Evolutionary conservation across 306 rosid genomes (phyloP), one percentile per base, ranked within the genome.

Genomic region (Cicer chorassanicum): DNA sequence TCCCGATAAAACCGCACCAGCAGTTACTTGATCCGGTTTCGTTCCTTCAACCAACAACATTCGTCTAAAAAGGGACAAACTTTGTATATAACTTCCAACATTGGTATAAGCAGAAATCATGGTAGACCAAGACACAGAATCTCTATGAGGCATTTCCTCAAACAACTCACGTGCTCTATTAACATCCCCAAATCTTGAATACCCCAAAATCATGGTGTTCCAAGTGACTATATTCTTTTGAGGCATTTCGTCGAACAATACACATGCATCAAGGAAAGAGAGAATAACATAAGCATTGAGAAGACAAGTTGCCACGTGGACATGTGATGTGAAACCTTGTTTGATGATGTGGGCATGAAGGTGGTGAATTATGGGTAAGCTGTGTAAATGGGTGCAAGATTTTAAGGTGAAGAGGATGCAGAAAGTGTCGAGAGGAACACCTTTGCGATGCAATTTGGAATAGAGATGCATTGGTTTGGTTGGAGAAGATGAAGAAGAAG

Each of bases 171-270:
- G 82, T 6, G 88, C 89, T 34, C 9, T 72, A 36, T 59, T 71
- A 12, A 87, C 45, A 50, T 87, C 84, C 40, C 86, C 86, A 0
- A 44, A 38, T 51, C 83, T 89, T 12, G 78, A 91, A 73, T 78
- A 78, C 45, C 94, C 91, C 0, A 73, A 6, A 54, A 88, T 76
- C 94, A 91, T 89, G 0, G 89, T 83, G 57, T 89, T 89, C 92
- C 91, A 89, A 1, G 89, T 75, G 66, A 89, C 86, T 0, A 72
- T 68, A 43, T 74, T 84, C 78, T 13, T 84, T 1, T 74, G 78
- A 1, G 92, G 91, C 80, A 89, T 87, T 89, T 87, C 88, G 7
- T 89, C 91, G 66, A 91, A 87, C 87, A 91, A 5, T 8, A 7
- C 2, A 24, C 88, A 15, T 1, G 92, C 97, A 63, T 81, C 75